phyloP scores from a whole-genome alignment of 2,329 filamentous ascomycete genomes.

The Aspergillus sp. region DNA sequence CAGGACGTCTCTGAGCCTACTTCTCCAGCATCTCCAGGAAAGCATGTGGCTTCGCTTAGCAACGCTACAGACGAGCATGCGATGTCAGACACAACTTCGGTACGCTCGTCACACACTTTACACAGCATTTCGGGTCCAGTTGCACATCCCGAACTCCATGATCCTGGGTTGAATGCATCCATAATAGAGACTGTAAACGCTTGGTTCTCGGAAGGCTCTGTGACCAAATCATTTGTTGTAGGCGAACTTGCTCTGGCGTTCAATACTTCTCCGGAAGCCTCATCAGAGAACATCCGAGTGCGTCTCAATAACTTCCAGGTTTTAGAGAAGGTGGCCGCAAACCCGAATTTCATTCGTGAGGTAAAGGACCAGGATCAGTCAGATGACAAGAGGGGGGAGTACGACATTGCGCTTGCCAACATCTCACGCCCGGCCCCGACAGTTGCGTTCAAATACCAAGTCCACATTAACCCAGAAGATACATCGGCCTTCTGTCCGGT shows the following conservation, averaged over 20 bases:
- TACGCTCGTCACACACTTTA: conserved; percentile 82
- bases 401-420: conserved; percentile 70
- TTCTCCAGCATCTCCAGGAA: conserved; percentile 37
- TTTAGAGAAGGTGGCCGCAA: conserved; percentile 91
- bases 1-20: conserved; percentile 28
- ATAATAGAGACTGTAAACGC: conserved; percentile 90
- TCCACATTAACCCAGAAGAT: conserved; percentile 67
- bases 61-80: conserved; percentile 63
- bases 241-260: conserved; percentile 90
- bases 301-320: conserved; percentile 82
- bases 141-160: conserved; percentile 78
- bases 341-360: conserved; percentile 84
- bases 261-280: conserved; percentile 50
- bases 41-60: conserved; percentile 49
- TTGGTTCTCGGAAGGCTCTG: conserved; percentile 71
- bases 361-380: conserved; percentile 43
- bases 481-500: conserved; percentile 67
- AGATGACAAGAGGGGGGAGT: conserved; percentile 69
- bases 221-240: conserved; percentile 71
- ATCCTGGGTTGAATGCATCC: conserved; percentile 80
- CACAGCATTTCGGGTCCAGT: conserved; percentile 66
- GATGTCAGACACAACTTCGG: conserved; percentile 84
- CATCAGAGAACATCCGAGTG: conserved; percentile 61
- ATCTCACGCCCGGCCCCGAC: conserved; percentile 64
- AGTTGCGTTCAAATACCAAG: conserved; percentile 88